These are phyloP conservation scores for Beverwykella pulmonaria DNA, from an alignment of 495 filamentous ascomycete genomes.

Conservation along the genomic window DNA sequence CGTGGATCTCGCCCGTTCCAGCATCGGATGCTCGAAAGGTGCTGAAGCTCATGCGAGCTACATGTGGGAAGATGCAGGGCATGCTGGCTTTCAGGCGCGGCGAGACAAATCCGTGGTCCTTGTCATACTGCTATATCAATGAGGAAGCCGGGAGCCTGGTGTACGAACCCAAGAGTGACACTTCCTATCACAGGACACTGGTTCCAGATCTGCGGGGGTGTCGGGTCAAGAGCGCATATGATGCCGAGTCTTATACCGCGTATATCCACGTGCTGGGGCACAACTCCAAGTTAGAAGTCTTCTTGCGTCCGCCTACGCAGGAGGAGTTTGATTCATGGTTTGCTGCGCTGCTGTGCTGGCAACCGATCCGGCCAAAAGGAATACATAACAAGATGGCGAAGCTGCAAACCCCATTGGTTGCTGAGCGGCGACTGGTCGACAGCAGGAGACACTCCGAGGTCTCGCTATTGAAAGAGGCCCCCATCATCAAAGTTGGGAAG, in stretches of 20 bases:
- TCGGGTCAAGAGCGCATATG: slow-evolving; percentile 63
- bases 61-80: slow-evolving; percentile 71
- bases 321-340: slow-evolving; percentile 90
- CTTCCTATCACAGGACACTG: slow-evolving; percentile 59
- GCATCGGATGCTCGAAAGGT: slow-evolving; percentile 66
- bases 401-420: slow-evolving; percentile 54
- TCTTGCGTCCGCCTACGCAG: slow-evolving; percentile 71
- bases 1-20: slow-evolving; percentile 54
- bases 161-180: slow-evolving; percentile 64
- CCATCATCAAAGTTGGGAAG: slow-evolving; percentile 97
- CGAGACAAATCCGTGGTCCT: slow-evolving; percentile 58
- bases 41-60: slow-evolving; percentile 66
- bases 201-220: slow-evolving; percentile 88
- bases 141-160: slow-evolving; percentile 66
- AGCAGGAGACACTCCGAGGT: slow-evolving; percentile 63
- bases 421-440: slow-evolving; percentile 56
- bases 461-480: slow-evolving; percentile 67
- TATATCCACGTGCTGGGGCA: slow-evolving; percentile 80
- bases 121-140: slow-evolving; percentile 67
- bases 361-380: slow-evolving; percentile 77
- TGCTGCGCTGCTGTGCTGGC: slow-evolving; percentile 91
- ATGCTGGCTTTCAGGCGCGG: slow-evolving; percentile 65
- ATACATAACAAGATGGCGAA: slow-evolving; percentile 74
- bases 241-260: slow-evolving; percentile 63
- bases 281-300: slow-evolving; percentile 68